phyloP scores from a whole-genome alignment of 2,329 filamentous ascomycete species.

The Lecanicillium sp. region DNA sequence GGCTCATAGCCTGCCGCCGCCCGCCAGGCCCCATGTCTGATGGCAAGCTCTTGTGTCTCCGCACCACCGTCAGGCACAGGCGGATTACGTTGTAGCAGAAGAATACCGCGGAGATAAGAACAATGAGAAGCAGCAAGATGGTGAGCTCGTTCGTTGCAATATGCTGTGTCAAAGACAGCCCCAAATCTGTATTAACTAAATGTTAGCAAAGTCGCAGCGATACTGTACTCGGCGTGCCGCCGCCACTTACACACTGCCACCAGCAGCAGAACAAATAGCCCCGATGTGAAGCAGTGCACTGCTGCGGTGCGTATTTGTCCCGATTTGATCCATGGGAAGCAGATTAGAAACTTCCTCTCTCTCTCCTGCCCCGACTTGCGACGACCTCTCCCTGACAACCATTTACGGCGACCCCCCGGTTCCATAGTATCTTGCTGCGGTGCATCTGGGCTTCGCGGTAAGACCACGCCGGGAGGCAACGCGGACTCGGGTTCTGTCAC shows the following conservation, averaged over 20 bases:
- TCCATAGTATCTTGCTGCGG: too few species aligned
- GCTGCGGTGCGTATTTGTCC: constrained; percentile 48
- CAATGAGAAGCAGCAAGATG: constrained; percentile 71
- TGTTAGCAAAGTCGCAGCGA: neutral
- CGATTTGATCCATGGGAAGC: constrained; percentile 51
- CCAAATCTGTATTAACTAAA: constrained; percentile 52
- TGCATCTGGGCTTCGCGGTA: too few species aligned
- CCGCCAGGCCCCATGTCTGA: constrained; percentile 15
- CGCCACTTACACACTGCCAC: constrained; percentile 58
- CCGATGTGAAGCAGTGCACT: constrained; percentile 59
- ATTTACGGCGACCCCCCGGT: too few species aligned
- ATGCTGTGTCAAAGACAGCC: constrained; percentile 60
- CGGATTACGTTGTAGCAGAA: constrained; percentile 76
- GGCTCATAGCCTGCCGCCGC: neutral
- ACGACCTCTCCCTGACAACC: too few species aligned
- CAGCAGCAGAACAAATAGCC: constrained; percentile 52
- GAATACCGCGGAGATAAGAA: constrained; percentile 67
- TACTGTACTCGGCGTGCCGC: neutral
- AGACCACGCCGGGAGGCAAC: too few species aligned
- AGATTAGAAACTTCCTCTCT: constrained; percentile 42
- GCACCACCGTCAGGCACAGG: constrained; percentile 60
- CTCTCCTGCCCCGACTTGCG: neutral
- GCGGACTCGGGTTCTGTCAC: neutral
- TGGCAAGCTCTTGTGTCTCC: constrained; percentile 32
- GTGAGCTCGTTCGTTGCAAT: constrained; percentile 66